phyloP scores from a whole-genome alignment of 106 monocot species.

The Alisma plantagoaquatica region DNA sequence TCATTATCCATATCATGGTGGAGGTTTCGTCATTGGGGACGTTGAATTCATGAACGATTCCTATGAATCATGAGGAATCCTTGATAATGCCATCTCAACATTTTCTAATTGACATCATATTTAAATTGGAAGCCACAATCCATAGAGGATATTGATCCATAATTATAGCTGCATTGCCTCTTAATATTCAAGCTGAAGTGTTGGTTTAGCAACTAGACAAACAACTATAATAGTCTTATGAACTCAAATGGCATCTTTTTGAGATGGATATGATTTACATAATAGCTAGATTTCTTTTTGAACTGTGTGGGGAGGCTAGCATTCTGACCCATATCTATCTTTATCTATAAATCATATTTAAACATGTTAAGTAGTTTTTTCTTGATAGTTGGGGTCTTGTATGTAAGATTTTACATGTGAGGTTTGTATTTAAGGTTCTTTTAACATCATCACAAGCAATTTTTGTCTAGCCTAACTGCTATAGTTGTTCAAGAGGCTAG shows the following conservation, averaged over 20 bases:
- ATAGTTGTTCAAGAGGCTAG: slow-evolving; percentile 98
- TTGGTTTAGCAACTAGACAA: slow-evolving; percentile 89
- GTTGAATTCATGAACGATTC: slow-evolving; percentile 95
- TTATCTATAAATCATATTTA: background rate
- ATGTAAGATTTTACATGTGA: background rate
- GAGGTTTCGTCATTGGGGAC: slow-evolving; percentile 53
- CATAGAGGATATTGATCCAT: slow-evolving; percentile 88
- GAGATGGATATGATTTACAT: slow-evolving; percentile 99
- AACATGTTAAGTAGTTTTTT: slow-evolving; percentile 1
- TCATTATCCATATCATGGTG: slow-evolving; percentile 66
- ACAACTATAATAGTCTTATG: slow-evolving; percentile 66
- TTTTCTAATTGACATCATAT: slow-evolving; percentile 67
- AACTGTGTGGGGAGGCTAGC: slow-evolving; percentile 87
- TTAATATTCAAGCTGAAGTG: slow-evolving; percentile 93
- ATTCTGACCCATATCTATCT: background rate
- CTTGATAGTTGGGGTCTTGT: background rate
- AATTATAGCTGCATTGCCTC: slow-evolving; percentile 99
- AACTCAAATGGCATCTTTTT: slow-evolving; percentile 95
- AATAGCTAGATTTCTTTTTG: slow-evolving; percentile 97
- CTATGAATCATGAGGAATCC: slow-evolving; percentile 55
- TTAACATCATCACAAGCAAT: slow-evolving; percentile 89
- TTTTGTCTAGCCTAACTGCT: slow-evolving; percentile 76
- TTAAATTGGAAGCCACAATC: slow-evolving; percentile 56
- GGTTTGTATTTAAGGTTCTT: slow-evolving; percentile 52
- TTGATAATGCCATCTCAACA: slow-evolving; percentile 62